Evolutionary conservation across 2,329 filamentous ascomycete species (phyloP), one percentile per base, ranked within the genome.

Genomic region (Didymella sp.): DNA sequence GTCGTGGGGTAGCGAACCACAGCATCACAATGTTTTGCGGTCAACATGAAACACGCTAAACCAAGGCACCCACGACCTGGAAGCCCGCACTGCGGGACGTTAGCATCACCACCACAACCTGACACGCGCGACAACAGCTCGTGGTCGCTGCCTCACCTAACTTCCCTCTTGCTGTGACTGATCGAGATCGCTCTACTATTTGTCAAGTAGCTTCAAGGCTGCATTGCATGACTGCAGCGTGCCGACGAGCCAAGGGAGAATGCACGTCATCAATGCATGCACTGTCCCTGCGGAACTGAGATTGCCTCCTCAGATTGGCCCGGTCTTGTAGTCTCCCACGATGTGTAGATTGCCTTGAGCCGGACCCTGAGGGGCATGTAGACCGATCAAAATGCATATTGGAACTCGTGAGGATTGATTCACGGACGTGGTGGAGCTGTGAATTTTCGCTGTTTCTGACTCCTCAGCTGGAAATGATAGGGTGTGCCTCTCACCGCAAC

Each of bases 21-120:
- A 53, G 30, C 56, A 53, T 33, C 38, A 33, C 44, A 38, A 38
- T 47, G 37, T 48, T 48, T 56, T 31, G 47, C 53, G 28, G 48
- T 48, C 40, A 53, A 58, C 40, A 31, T 58, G 56, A 58, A 53
- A 58, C 56, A 46, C 40, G 41, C 52, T 41, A 45, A 31, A 21
- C 38, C 24, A 31, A 19, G 38, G 21, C 11, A 41, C 21, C 38
- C 38, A 25, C 21, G 38, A 41, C 38, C 22, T n/a, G 25, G 38
- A 41, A 41, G 5, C 21, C 42, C 47, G 43, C 37, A 33, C 48
- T 22, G 24, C 28, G 41, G 35, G 35, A 28, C 43, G 24, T 48
- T 51, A 52, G 24, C 48, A 38, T 30, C 27, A 27, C 22, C 27
- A 27, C 22, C 47, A 43, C 37, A 15, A 24, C 25, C 21, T 51